These are phyloP conservation scores for Lasiodiplodia sp. DNA, from an alignment of 2,329 filamentous ascomycete species.

Conservation along the genomic window DNA sequence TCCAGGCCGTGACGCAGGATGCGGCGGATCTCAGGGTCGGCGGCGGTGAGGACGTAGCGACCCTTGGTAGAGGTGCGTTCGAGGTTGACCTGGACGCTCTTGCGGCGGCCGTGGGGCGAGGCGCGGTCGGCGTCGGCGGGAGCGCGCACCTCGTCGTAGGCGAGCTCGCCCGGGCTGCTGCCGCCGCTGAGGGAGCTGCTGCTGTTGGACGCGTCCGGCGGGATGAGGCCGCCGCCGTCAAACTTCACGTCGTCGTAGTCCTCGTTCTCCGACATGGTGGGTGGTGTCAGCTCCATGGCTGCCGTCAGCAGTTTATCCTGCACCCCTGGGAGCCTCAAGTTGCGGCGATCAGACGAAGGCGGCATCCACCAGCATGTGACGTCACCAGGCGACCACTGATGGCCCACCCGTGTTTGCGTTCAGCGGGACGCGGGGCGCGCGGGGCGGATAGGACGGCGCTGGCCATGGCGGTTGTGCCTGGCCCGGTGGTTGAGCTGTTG, in stretches of 20 bases:
- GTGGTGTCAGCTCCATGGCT: neutral
- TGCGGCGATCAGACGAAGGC: neutral
- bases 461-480: neutral
- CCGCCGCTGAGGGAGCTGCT: conserved; percentile 31
- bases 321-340: neutral
- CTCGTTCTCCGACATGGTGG: conserved; percentile 45
- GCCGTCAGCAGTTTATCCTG: neutral
- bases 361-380: conserved; percentile 7
- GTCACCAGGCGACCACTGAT: neutral
- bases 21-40: conserved; percentile 58
- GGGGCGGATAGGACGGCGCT: neutral
- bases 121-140: conserved; percentile 8
- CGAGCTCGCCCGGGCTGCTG: neutral
- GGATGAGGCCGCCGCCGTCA: conserved; percentile 42
- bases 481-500: conserved; percentile 6
- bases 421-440: neutral
- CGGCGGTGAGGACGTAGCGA: conserved; percentile 57
- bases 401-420: neutral
- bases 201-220: conserved; percentile 30
- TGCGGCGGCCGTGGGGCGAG: conserved; percentile 37
- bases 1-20: conserved; percentile 54
- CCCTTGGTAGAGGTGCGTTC: conserved; percentile 56
- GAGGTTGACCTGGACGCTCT: conserved; percentile 56
- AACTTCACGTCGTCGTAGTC: conserved; percentile 50
- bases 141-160: conserved; percentile 28